A percentile compares a stretch with the other conserved stretches of the same genome.
phyloP scores from a whole-genome alignment of 1,139 yeast species.

The Suhomyces bolitotheri region DNA sequence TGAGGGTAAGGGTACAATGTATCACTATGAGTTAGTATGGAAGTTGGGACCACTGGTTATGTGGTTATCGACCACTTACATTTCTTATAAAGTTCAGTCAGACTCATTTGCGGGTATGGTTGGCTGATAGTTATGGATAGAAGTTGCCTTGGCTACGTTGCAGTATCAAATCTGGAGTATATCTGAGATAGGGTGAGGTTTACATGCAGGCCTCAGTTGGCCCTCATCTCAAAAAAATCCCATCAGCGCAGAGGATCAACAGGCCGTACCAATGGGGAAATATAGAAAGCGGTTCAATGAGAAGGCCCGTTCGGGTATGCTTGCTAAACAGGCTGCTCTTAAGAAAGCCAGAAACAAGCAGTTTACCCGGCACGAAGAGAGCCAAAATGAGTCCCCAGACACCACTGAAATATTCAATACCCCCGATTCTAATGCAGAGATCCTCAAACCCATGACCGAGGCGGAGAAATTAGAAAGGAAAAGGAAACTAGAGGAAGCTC shows the following conservation, averaged over 20 bases:
- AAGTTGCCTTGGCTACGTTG: not conserved
- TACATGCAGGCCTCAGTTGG: not conserved
- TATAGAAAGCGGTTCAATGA: slow-evolving; percentile 80
- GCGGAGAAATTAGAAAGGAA: slow-evolving; percentile 66
- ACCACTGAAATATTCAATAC: slow-evolving; percentile 11
- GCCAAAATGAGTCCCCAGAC: slow-evolving; percentile 11
- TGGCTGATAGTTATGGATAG: not conserved
- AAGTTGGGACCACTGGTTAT: not conserved
- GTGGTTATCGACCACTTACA: slow-evolving; percentile 26
- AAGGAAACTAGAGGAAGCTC: slow-evolving; percentile 58
- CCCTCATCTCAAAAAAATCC: slow-evolving; percentile 10
- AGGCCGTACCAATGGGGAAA: slow-evolving; percentile 61
- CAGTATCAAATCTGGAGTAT: slow-evolving; percentile 9
- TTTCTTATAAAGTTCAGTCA: slow-evolving; percentile 28
- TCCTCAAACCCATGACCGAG: slow-evolving; percentile 50
- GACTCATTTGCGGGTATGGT: slow-evolving; percentile 9
- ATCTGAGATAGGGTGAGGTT: not conserved
- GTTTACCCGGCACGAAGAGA: slow-evolving; percentile 47
- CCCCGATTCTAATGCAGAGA: slow-evolving; percentile 60
- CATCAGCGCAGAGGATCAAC: not conserved
- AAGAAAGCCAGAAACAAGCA: slow-evolving; percentile 69
- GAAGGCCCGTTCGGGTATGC: slow-evolving; percentile 82
- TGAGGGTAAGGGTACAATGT: slow-evolving; percentile 49
- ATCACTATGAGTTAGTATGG: slow-evolving; percentile 29
- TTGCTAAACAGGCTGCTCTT: slow-evolving; percentile 74